Percentiles rank a stretch among this genome's conserved stretches.
These are phyloP conservation scores for Tylopilus sp. DNA, from an alignment of 768 basidiomycete species.

Conservation along the genomic window DNA sequence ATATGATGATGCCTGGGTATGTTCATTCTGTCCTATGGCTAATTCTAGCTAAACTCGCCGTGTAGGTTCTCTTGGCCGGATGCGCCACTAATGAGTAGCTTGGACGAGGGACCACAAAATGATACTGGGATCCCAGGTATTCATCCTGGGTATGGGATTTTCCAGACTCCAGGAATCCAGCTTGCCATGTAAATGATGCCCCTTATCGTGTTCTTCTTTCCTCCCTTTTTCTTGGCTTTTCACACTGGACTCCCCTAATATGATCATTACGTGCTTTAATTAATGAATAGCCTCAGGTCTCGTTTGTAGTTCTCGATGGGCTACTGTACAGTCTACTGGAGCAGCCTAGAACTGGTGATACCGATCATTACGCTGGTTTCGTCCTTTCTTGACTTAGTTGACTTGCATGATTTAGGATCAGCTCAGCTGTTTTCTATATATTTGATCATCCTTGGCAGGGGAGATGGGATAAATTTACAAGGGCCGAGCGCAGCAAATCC, in stretches of 20 bases:
- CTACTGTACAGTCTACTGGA: too few species aligned
- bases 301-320: too few species aligned
- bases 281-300: too few species aligned
- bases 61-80: conserved; percentile 34
- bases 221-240: not conserved
- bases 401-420: too few species aligned
- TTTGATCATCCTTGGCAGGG: too few species aligned
- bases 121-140: conserved; percentile 17
- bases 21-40: not conserved
- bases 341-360: too few species aligned
- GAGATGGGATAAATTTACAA: too few species aligned
- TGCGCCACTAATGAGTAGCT: conserved; percentile 20
- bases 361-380: too few species aligned
- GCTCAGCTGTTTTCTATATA: too few species aligned
- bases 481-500: too few species aligned
- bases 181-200: conserved; percentile 21
- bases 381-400: too few species aligned
- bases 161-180: conserved; percentile 20
- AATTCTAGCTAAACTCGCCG: not conserved
- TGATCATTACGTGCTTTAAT: not conserved
- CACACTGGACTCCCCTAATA: too few species aligned
- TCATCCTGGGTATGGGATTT: conserved; percentile 17
- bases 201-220: not conserved
- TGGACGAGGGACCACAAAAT: conserved; percentile 14
- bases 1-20: conserved; percentile 82